Evolutionary conservation across 2,329 filamentous ascomycete species (phyloP).

Genomic region (Rhexocercosporidium sp.): DNA sequence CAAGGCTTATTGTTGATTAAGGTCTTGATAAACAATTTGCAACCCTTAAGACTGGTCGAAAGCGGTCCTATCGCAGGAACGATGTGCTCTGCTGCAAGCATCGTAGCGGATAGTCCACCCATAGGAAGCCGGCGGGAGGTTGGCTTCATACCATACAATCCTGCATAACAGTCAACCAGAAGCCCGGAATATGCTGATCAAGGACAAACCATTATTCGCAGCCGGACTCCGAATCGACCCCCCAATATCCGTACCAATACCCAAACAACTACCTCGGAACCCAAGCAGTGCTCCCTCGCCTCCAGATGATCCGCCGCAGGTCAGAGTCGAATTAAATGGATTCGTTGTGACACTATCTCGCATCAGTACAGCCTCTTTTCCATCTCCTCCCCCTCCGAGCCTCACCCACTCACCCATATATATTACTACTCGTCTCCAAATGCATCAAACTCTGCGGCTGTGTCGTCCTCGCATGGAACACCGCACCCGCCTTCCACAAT

Average conservation of each 20-base stretch:
- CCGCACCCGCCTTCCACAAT: slow-evolving; percentile 52
- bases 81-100: slow-evolving; percentile 44
- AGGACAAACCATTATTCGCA: slow-evolving; percentile 48
- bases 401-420: slow-evolving; percentile 47
- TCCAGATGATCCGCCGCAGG: slow-evolving; percentile 58
- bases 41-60: slow-evolving; percentile 55
- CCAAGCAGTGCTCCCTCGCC: slow-evolving; percentile 61
- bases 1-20: slow-evolving; percentile 53
- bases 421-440: slow-evolving; percentile 55
- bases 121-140: slow-evolving; percentile 37
- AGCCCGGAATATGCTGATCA: neutral
- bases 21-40: slow-evolving; percentile 49
- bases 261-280: slow-evolving; percentile 56
- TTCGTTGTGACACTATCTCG: slow-evolving; percentile 54
- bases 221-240: slow-evolving; percentile 55
- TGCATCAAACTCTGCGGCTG: slow-evolving; percentile 61
- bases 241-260: slow-evolving; percentile 60
- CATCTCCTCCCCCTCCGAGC: neutral
- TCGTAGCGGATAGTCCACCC: slow-evolving; percentile 30
- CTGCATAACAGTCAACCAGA: slow-evolving; percentile 16
- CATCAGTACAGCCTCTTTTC: neutral
- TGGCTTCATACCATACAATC: slow-evolving; percentile 42
- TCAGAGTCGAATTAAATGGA: slow-evolving; percentile 56
- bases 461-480: slow-evolving; percentile 59
- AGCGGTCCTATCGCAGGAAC: slow-evolving; percentile 58